Evolutionary conservation across 2,329 filamentous ascomycete species (phyloP), one percentile per base, ranked within the genome.

Genomic region (Aschersonia sp.): DNA sequence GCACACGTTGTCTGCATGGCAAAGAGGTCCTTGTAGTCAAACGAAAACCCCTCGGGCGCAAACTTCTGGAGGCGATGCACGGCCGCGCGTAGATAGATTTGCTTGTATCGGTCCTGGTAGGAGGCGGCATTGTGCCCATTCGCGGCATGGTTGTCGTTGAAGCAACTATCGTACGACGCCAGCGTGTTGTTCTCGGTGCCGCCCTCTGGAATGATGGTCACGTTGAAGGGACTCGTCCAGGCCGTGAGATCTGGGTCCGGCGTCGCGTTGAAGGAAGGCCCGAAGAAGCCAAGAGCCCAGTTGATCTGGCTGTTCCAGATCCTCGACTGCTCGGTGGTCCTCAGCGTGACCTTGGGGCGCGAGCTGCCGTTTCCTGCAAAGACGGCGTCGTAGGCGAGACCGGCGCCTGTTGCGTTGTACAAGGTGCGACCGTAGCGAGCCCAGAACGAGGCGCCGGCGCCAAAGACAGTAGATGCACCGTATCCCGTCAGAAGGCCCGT

Each of bases 101-200:
- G 58, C 9, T 73, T 60, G 50, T 74, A 78, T 1, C 62, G 54
- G 46, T 69, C 61, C 40, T 68, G 52, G 48, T 68, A 61, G 6
- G 54, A 46, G 52, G 73, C 67, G 43, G 69, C 69, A 6, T 67
- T 59, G 12, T 62, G 61, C 41, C 59, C 9, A 20, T 54, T 59
- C 40, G 60, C 62, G 10, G 57, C 52, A 5, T 61, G 53, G 20
- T 61, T 54, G 44, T 70, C 66, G 45, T 67, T 66, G 46, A 60
- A 60, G 55, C 74, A 77, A 44, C 68, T 67, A 43, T 54, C 52
- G 32, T 54, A 54, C 5, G 52, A 54, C 4, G 52, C 52, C 5
- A 94, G 73, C 1, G 84, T 87, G 62, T 91, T 91, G 66, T 92
- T 92, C 51, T 69, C 69, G 1, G 70, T 73, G 0, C 65, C 52